Evolutionary conservation across 345 rosid genomes (phyloP), one percentile per base, ranked within the genome.

Genomic region (Brassica juncea): DNA sequence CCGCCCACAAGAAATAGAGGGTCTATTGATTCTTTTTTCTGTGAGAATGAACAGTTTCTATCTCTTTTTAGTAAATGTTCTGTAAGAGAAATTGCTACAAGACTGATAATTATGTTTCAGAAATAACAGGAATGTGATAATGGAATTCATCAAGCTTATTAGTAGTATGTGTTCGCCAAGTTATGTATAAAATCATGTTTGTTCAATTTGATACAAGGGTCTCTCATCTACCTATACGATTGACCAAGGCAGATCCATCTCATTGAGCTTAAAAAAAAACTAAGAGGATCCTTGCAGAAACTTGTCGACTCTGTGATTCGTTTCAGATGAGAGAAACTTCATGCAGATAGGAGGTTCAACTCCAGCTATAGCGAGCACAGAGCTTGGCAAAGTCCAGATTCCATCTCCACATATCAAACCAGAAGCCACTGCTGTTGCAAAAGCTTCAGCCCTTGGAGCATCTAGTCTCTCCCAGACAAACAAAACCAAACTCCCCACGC

Each of bases 331-430:
- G 25, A 94, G 88, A 82, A 94, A 91, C 90, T 88, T 94, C 97
- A 94, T 91, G 90, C 98, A 94, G 19, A 90, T 84, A 1, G 98
- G 98, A 79, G 98, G 86, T 1, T 66, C 67, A 16, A 88, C 83
- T 19, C 88, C 91, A 57, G 86, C 86, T 10, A 94, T 87, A 19
- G 98, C 84, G 15, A 94, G 91, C 35, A 94, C 86, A 8, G 98
- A 92, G 0, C 94, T 92, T 1, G 98, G 97, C 14, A 94, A 83
- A n/a, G 91, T 84, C 98, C 98, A 94, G 84, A 94, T 68, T 0
- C 96, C 90, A 2, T 94, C 98, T 2, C 98, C 97, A 25, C 98
- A 94, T 2, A 94, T 94, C 75, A 94, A 86, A 8, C 97, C 98
- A 1, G 97, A 92, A 0, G 98, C 98, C 65, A 90, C 88, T 0